A percentile compares a stretch with the other conserved stretches of the same genome.
These are phyloP conservation scores for Solanum pennellii DNA, from an alignment of 257 asterid species.

Conservation along the genomic window DNA sequence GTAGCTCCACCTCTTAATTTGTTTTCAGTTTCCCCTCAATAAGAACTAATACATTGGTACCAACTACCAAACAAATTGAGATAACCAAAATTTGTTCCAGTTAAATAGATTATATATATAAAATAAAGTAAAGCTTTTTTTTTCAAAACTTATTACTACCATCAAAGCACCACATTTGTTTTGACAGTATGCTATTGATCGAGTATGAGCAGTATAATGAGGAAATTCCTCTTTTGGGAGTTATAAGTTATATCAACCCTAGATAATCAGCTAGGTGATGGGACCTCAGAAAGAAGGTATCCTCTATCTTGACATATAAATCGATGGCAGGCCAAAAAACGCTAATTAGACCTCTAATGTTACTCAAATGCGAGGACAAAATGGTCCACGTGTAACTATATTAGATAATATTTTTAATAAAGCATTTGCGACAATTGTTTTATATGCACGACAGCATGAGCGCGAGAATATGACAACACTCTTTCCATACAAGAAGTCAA, in stretches of 20 bases:
- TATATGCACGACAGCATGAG: neutral
- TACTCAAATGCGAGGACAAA: neutral
- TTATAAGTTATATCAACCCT: neutral
- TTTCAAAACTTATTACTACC: neutral
- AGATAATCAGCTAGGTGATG: neutral
- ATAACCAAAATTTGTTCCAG: neutral
- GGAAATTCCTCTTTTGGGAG: neutral
- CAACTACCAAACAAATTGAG: neutral
- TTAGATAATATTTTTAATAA: neutral
- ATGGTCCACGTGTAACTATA: neutral
- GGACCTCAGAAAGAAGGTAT: neutral
- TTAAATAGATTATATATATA: neutral
- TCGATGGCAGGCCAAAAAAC: neutral
- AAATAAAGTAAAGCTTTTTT: neutral
- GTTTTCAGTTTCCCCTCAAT: neutral
- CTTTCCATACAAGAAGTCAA: neutral
- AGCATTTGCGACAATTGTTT: neutral
- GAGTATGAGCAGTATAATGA: neutral
- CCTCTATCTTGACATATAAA: neutral
- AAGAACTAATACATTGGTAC: neutral
- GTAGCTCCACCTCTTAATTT: neutral
- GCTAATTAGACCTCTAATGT: neutral
- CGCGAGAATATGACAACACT: neutral
- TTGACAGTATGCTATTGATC: neutral
- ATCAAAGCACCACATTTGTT: neutral